Percentiles rank a stretch among this genome's conserved stretches.
phyloP scores from a whole-genome alignment of 306 rosid species.

The Gastrolobium villosum region DNA sequence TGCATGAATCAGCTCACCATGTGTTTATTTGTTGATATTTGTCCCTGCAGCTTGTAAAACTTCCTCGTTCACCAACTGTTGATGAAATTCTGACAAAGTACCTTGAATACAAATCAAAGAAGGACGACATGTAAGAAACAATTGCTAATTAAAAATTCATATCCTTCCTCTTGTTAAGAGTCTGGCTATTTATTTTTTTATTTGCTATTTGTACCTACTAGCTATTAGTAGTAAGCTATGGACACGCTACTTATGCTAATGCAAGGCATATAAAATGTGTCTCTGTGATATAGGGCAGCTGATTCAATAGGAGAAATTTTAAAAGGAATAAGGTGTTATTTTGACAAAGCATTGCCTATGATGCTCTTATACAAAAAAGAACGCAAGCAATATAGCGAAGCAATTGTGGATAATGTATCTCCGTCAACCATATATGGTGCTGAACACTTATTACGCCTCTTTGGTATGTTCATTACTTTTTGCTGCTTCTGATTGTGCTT shows the following conservation, averaged over 20 bases:
- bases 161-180: constrained; percentile 40
- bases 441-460: constrained; percentile 93
- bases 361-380: constrained; percentile 93
- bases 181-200: constrained; percentile 31
- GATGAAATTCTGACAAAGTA: constrained; percentile 91
- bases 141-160: constrained; percentile 32
- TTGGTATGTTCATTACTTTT: constrained; percentile 69
- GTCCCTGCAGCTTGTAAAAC: constrained; percentile 84
- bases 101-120: constrained; percentile 88
- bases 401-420: constrained; percentile 66
- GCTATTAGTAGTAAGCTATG: constrained; percentile 33
- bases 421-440: constrained; percentile 94
- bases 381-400: constrained; percentile 83
- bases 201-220: constrained; percentile 14
- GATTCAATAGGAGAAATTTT: constrained; percentile 83
- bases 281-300: constrained; percentile 64
- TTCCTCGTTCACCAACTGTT: constrained; percentile 97
- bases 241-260: constrained; percentile 37
- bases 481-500: constrained; percentile 32
- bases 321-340: constrained; percentile 93
- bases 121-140: constrained; percentile 84
- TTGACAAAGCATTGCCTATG: constrained; percentile 89
- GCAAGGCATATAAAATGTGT: constrained; percentile 40
- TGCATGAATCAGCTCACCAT: constrained; percentile 11
- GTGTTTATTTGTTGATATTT: constrained; percentile 44